A percentile compares a stretch with the other conserved stretches of the same genome.
These are phyloP conservation scores for Alternaria novae-zelandiae DNA, from an alignment of 2,329 filamentous ascomycete species.

Conservation along the genomic window DNA sequence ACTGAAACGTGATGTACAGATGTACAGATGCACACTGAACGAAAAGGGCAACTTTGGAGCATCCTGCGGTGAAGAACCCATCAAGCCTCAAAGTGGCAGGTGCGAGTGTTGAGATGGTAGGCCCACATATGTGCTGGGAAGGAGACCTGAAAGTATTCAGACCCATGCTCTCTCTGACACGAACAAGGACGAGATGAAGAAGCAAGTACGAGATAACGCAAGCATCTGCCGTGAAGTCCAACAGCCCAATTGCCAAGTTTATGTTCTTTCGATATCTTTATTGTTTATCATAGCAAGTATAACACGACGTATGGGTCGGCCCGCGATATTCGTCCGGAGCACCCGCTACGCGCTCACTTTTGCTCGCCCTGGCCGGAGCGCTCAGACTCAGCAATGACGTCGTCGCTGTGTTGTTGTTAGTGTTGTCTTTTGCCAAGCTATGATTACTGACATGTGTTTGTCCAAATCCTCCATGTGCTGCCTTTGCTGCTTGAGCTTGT, in stretches of 20 bases:
- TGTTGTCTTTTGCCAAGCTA: neutral
- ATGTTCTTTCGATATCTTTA: slow-evolving; percentile 2
- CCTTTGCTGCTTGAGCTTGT: slow-evolving; percentile 75
- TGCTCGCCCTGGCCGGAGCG: slow-evolving; percentile 68
- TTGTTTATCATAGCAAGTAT: slow-evolving; percentile 8
- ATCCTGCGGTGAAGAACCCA: neutral
- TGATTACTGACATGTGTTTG: slow-evolving; percentile 75
- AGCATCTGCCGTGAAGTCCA: neutral
- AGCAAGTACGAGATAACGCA: neutral
- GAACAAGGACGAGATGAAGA: neutral
- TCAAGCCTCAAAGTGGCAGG: neutral
- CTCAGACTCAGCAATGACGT: slow-evolving; percentile 74
- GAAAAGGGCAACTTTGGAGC: neutral
- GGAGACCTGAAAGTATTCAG: neutral
- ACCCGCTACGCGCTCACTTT: slow-evolving; percentile 28
- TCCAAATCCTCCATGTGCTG: slow-evolving; percentile 84
- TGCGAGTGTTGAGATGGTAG: neutral
- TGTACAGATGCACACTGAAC: neutral
- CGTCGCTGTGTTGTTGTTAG: slow-evolving; percentile 64
- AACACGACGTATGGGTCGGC: neutral
- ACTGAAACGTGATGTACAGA: neutral
- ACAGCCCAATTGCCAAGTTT: neutral
- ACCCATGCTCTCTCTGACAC: neutral
- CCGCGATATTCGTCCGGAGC: neutral
- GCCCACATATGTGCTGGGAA: neutral